A percentile compares a stretch with the other conserved stretches of the same genome.
phyloP scores from a whole-genome alignment of 2,329 filamentous ascomycete species.

The Chaetomium sp. region DNA sequence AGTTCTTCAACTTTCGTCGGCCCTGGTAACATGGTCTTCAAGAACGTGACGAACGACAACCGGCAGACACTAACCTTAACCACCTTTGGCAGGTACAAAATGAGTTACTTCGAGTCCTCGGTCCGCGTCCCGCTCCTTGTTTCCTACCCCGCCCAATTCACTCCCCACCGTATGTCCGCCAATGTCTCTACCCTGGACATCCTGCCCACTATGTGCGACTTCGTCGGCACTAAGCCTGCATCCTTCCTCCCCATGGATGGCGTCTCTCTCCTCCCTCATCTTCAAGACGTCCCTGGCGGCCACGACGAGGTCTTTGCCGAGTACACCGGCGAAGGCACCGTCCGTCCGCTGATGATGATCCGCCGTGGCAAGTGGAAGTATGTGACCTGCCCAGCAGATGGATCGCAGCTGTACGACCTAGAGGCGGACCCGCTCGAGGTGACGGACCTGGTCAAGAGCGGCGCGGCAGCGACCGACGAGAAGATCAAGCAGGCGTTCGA shows the following conservation, averaged over 20 bases:
- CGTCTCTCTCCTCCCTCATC: constrained; percentile 70
- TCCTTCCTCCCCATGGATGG: constrained; percentile 79
- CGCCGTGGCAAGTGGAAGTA: constrained; percentile 86
- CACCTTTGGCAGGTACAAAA: constrained; percentile 63
- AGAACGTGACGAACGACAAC: neutral
- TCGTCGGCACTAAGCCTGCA: constrained; percentile 66
- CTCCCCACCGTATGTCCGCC: constrained; percentile 67
- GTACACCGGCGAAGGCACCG: constrained; percentile 89
- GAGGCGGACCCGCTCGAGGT: constrained; percentile 67
- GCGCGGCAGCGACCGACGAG: constrained; percentile 29
- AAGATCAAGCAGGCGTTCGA: constrained; percentile 46
- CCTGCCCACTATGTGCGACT: constrained; percentile 78
- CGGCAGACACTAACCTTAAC: neutral
- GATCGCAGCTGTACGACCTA: constrained; percentile 79
- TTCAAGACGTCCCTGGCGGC: constrained; percentile 53
- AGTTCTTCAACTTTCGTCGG: constrained; percentile 9
- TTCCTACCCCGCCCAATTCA: constrained; percentile 69
- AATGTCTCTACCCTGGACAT: constrained; percentile 91
- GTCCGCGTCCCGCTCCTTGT: constrained; percentile 83
- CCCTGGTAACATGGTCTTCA: neutral
- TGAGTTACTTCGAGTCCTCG: constrained; percentile 92
- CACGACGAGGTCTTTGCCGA: constrained; percentile 89
- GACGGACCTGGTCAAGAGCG: constrained; percentile 57
- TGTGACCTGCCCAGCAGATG: constrained; percentile 76
- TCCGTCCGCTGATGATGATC: constrained; percentile 91